A percentile compares a stretch with the other conserved stretches of the same genome.
Evolutionary conservation across 176 grass and related monocot genomes (phyloP).

Genomic region (Panicum miliaceum): DNA sequence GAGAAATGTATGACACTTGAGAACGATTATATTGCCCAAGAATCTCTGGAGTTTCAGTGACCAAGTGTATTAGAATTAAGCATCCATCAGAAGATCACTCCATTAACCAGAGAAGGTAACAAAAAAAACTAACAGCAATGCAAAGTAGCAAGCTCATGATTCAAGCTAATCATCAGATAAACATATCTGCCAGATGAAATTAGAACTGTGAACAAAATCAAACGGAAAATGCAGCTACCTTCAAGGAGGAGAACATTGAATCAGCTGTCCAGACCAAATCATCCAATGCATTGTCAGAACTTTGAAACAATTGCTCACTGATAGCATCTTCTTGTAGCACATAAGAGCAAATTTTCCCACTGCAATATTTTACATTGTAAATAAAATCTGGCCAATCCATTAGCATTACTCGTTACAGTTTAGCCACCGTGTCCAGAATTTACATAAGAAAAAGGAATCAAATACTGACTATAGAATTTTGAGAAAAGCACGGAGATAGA

Average conservation of each 20-base stretch:
- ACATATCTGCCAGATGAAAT: slow-evolving; percentile 13
- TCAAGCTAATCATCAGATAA: slow-evolving; percentile 33
- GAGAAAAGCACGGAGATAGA: background rate
- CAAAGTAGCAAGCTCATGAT: slow-evolving; percentile 7
- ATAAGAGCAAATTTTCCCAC: slow-evolving; percentile 61
- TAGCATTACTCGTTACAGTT: slow-evolving; percentile 1
- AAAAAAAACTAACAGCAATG: slow-evolving; percentile 27
- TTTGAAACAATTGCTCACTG: slow-evolving; percentile 90
- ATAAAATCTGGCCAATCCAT: slow-evolving; percentile 30
- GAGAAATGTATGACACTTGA: slow-evolving; percentile 4
- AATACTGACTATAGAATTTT: background rate
- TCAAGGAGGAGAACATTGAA: slow-evolving; percentile 71
- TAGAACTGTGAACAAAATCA: slow-evolving; percentile 21
- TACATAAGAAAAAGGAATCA: background rate
- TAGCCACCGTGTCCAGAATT: slow-evolving; percentile 6
- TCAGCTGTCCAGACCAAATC: slow-evolving; percentile 89
- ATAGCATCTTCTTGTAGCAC: slow-evolving; percentile 94
- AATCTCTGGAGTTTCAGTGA: slow-evolving; percentile 11
- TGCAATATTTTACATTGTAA: slow-evolving; percentile 41
- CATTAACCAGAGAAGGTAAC: slow-evolving; percentile 13
- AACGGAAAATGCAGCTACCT: slow-evolving; percentile 64
- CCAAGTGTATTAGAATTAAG: background rate
- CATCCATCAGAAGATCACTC: slow-evolving; percentile 14
- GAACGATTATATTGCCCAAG: background rate
- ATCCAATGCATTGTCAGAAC: slow-evolving; percentile 81